These are phyloP conservation scores for Triangularia verruculosa DNA, from an alignment of 2,329 filamentous ascomycete genomes.

Conservation along the genomic window DNA sequence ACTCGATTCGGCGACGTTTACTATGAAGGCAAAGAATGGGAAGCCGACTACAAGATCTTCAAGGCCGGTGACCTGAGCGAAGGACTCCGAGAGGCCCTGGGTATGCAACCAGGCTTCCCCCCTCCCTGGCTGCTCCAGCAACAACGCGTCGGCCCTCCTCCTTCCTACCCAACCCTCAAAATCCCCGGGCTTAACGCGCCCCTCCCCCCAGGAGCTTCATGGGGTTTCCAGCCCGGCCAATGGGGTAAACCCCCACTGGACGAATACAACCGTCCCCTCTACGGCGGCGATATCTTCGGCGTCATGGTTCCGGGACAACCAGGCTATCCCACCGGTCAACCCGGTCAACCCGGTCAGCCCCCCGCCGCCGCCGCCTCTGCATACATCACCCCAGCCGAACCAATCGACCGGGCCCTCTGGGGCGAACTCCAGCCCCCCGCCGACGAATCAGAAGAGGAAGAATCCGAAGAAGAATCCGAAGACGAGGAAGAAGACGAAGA, in stretches of 20 bases:
- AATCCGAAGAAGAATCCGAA: conserved; percentile 56
- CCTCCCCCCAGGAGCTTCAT: conserved; percentile 80
- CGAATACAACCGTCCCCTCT: conserved; percentile 86
- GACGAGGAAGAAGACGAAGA: conserved; percentile 61
- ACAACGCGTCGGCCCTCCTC: conserved; percentile 88
- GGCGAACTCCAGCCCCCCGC: conserved; percentile 82
- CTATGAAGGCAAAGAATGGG: conserved; percentile 97
- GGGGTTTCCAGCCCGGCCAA: conserved; percentile 93
- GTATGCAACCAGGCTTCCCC: conserved; percentile 87
- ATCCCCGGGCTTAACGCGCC: conserved; percentile 93
- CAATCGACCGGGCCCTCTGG: conserved; percentile 85
- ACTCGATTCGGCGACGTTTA: conserved; percentile 98
- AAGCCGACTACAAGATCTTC: conserved; percentile 88
- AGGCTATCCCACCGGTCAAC: conserved; percentile 30
- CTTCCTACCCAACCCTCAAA: conserved; percentile 92
- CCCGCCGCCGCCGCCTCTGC: conserved; percentile 23
- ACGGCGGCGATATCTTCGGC: conserved; percentile 93
- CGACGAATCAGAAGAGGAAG: conserved; percentile 69
- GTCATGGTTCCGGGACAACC: conserved; percentile 46
- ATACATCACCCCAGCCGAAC: conserved; percentile 58
- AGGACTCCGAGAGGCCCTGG: conserved; percentile 84
- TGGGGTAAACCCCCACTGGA: conserved; percentile 96
- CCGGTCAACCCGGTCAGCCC: conserved; percentile 20
- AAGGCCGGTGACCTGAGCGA: conserved; percentile 88
- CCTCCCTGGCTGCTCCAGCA: conserved; percentile 98